Conservation (phyloP, 306 rosid species). For the Prunus persica region Prunus_persica_NCBIv2 NC_034016.1:16098001-16098500, state of each 20-base stretch:
- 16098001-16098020: slow-evolving; percentile 52
- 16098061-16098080: slow-evolving; percentile 35
- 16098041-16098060: slow-evolving; percentile 33
- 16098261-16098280: slow-evolving; percentile 74
- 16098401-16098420: slow-evolving; percentile 24
- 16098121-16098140: background rate
- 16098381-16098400: slow-evolving; percentile 24
- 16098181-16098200: slow-evolving; percentile 25
- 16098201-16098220: slow-evolving; percentile 54
- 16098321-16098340: slow-evolving; percentile 55
- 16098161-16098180: slow-evolving; percentile 37
- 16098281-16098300: slow-evolving; percentile 74
- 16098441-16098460: slow-evolving; percentile 28
- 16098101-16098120: background rate
- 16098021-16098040: slow-evolving; percentile 60
- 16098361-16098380: slow-evolving; percentile 22
- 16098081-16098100: background rate
- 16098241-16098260: slow-evolving; percentile 92
- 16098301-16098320: slow-evolving; percentile 84
- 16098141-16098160: background rate
- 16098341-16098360: slow-evolving; percentile 36
- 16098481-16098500: background rate
- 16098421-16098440: slow-evolving; percentile 27
- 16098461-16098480: background rate
- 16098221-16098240: slow-evolving; percentile 84